These are phyloP conservation scores for Rhizomucor miehei DNA, from an alignment of 371 early-diverging fungal genomes.

Conservation along the genomic window DNA sequence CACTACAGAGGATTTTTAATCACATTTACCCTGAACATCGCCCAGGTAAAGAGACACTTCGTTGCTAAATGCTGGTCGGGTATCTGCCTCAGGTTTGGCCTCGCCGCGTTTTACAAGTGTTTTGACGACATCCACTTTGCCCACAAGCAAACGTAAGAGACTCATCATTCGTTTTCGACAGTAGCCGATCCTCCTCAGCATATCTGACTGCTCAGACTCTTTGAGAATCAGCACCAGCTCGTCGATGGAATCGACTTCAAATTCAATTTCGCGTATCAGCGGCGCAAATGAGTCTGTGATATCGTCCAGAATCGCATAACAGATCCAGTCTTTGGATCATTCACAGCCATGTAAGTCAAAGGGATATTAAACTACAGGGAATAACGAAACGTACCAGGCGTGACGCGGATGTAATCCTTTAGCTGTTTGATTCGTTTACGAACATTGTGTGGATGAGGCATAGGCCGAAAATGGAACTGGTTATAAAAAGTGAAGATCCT, in stretches of 20 bases:
- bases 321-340: conserved; percentile 85
- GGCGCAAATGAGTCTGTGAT: conserved; percentile 86
- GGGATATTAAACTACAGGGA: too few relatives aligned
- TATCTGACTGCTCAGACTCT: conserved; percentile 85
- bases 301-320: conserved; percentile 85
- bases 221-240: conserved; percentile 87
- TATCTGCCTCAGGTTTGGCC: conserved; percentile 39
- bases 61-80: conserved; percentile 39
- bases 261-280: conserved; percentile 71
- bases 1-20: too few relatives aligned
- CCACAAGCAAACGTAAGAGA: conserved; percentile 67
- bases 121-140: conserved; percentile 82
- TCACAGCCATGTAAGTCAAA: too few relatives aligned
- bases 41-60: conserved; percentile 85
- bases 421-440: conserved; percentile 73
- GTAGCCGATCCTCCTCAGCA: conserved; percentile 84
- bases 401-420: conserved; percentile 58
- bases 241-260: conserved; percentile 91
- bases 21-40: conserved; percentile 89
- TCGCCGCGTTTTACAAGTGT: conserved; percentile 75
- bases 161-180: conserved; percentile 79
- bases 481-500: not conserved
- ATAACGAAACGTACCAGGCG: conserved; percentile 55
- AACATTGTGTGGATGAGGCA: conserved; percentile 74
- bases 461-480: conserved; percentile 71